Evolutionary conservation across 2,329 filamentous ascomycete genomes (phyloP), one percentile per base, ranked within the genome.

Genomic region (Ceratocystiopsis brevicomis): DNA sequence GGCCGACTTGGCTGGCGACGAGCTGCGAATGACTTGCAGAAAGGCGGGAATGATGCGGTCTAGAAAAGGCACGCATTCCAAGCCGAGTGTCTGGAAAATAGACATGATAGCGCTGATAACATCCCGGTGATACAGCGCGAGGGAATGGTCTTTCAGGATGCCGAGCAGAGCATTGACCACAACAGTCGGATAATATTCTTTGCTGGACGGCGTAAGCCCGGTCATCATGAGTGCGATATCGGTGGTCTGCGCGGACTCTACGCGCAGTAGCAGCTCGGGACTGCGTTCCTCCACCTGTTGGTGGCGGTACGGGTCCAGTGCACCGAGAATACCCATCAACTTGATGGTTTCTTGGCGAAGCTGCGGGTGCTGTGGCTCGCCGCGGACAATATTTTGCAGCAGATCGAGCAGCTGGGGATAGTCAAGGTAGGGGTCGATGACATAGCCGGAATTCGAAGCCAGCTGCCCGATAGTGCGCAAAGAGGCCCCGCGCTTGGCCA

Each of bases 191-290:
- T 94, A 98, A 60, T 98, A 98, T 54, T 98, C 90, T 56, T 98
- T 94, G 55, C 84, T 94, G 0, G 88, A 96, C 0, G 90, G 92
- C 0, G 87, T 96, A 37, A 95, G 68, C 14, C 92, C 90, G 37
- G 84, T 86, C 88, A 98, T 98, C 69, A 98, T 96, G 30, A 98
- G 69, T 4, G 87, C 90, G 39, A 98, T 92, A 59, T 98, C 90
- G 0, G 88, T 93, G 53, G 93, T 64, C 45, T 76, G 73, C 37
- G 71, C 73, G 1, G 68, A 67, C 51, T 79, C 76, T 36, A 68
- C 66, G 17, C 69, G 71, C 25, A 70, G 72, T 54, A 90, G 82
- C 49, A 80, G 73, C 55, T 95, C 88, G 0, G 86, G 85, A 2
- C 78, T 81, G 49, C 79, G 77, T 59, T 96, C 88, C 57, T 92